phyloP scores from a whole-genome alignment of 176 grass and related monocot genomes.

The Areca catechu region DNA sequence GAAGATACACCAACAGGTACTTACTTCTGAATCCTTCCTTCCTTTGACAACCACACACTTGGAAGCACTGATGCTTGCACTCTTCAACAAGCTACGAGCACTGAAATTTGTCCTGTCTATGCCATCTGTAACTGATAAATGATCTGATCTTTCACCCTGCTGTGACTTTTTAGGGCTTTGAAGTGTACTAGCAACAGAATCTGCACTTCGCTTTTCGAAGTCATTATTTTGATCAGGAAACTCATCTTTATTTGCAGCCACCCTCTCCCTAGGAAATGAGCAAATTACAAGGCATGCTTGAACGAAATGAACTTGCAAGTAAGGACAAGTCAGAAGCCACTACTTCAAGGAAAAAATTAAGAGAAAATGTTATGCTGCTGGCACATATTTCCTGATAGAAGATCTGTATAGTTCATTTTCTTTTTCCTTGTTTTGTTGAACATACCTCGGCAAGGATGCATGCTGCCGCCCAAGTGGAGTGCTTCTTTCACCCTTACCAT shows the following conservation, averaged over 20 bases:
- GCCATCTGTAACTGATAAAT: conserved; percentile 19
- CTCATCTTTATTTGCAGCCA: conserved; percentile 46
- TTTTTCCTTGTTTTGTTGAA: too few relatives aligned
- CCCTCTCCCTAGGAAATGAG: conserved; percentile 57
- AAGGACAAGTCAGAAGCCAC: too few relatives aligned
- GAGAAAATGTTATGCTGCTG: too few relatives aligned
- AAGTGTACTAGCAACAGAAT: conserved; percentile 38
- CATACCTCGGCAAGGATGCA: conserved; percentile 8
- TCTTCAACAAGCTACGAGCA: conserved; percentile 65
- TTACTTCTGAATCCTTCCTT: conserved; percentile 56
- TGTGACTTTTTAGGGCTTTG: conserved; percentile 50
- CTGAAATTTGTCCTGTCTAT: conserved; percentile 23
- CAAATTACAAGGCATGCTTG: too few relatives aligned
- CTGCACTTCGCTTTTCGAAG: conserved; percentile 43
- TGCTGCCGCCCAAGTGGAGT: neutral
- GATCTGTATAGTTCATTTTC: neutral
- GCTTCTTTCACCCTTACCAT: neutral
- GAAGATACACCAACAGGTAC: neutral
- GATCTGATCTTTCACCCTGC: conserved; percentile 12
- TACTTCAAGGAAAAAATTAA: too few relatives aligned
- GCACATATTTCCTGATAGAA: neutral
- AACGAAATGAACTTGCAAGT: too few relatives aligned
- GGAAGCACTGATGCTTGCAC: conserved; percentile 91
- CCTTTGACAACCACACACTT: conserved; percentile 63
- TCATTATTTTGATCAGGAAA: conserved; percentile 39